Percentiles rank a stretch among this genome's conserved stretches.
Conservation (phyloP, 2,329 filamentous ascomycete species). For the Fusarium siculi region DNA sequence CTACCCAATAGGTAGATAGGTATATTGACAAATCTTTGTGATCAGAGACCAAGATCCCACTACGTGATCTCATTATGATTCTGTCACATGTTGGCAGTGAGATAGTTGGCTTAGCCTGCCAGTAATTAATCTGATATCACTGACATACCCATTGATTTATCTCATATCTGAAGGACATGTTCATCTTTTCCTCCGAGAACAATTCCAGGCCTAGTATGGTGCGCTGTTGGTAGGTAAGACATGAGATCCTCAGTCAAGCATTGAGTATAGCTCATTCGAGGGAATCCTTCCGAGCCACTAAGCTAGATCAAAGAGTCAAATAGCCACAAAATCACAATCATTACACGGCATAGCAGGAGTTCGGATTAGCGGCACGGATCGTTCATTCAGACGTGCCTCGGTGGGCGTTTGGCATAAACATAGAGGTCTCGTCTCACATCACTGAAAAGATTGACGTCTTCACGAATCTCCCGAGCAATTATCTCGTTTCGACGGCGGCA, state of each 20-base stretch:
- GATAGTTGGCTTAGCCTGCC: background rate
- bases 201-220: background rate
- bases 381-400: conserved; percentile 25
- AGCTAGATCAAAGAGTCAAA: background rate
- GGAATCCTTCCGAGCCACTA: background rate
- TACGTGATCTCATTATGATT: background rate
- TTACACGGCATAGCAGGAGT: background rate
- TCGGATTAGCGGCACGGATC: conserved; percentile 7
- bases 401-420: conserved; percentile 18
- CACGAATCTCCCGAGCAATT: conserved; percentile 47
- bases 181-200: background rate
- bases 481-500: conserved; percentile 51
- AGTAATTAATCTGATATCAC: conserved; percentile 9
- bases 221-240: background rate
- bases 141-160: conserved; percentile 14
- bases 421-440: conserved; percentile 38
- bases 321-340: conserved; percentile 6
- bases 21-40: background rate
- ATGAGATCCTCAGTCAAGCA: background rate
- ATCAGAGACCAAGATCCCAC: background rate
- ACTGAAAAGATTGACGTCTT: conserved; percentile 40
- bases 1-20: background rate
- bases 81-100: background rate
- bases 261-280: background rate
- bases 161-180: background rate